phyloP scores from a whole-genome alignment of 345 rosid species.

The Citrus reticulata region DNA sequence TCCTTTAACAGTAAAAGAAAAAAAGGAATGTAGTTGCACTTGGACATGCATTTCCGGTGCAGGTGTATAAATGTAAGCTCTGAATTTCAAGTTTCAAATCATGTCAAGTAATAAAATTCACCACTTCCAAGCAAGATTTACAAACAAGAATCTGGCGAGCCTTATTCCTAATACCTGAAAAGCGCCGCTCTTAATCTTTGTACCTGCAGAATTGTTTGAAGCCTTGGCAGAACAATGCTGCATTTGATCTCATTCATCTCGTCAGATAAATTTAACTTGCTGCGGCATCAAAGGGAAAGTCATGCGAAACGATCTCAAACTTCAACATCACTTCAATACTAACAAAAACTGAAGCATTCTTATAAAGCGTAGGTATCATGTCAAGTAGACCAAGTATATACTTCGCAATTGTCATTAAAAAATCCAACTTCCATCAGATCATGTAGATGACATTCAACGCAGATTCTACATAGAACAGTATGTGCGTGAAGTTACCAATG shows the following conservation, averaged over 20 bases:
- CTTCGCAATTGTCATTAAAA: not conserved
- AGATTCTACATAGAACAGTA: not conserved
- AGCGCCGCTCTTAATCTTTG: not conserved
- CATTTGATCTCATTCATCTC: not conserved
- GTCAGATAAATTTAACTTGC: not conserved
- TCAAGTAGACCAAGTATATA: not conserved
- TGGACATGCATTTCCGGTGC: not conserved
- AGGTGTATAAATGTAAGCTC: not conserved
- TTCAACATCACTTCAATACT: not conserved
- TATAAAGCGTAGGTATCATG: too few relatives aligned
- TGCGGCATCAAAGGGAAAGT: not conserved
- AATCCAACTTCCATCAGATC: not conserved
- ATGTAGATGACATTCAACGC: not conserved
- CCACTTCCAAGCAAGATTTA: not conserved
- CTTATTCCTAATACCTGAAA: too few relatives aligned
- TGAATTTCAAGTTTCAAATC: not conserved
- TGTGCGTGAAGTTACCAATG: not conserved
- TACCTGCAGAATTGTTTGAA: not conserved
- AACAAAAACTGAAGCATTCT: not conserved
- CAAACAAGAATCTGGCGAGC: not conserved
- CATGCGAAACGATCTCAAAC: not conserved
- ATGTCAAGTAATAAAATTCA: not conserved
- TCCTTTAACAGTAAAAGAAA: too few relatives aligned
- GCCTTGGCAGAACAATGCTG: not conserved
- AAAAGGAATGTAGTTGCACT: not conserved